Percentiles rank a stretch among this genome's conserved stretches.
Conservation (phyloP, 495 filamentous ascomycete genomes). For the Neurospora sublineolata region DNA sequence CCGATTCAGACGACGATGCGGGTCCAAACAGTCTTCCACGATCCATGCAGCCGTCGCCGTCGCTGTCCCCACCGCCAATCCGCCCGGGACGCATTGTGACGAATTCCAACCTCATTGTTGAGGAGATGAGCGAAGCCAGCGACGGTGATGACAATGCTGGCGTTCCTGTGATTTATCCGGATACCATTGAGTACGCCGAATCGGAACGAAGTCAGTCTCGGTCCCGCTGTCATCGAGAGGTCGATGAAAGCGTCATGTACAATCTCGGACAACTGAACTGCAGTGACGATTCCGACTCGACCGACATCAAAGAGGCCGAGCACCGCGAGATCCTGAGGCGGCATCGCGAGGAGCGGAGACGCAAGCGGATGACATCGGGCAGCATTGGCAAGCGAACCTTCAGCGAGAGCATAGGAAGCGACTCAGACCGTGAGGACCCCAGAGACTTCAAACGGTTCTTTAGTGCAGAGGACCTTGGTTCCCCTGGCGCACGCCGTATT, state of each 20-base stretch:
- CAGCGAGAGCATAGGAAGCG: slow-evolving; percentile 41
- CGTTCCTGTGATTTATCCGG: slow-evolving; percentile 23
- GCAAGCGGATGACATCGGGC: slow-evolving; percentile 38
- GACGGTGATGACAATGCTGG: slow-evolving; percentile 27
- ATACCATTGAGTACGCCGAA: slow-evolving; percentile 33
- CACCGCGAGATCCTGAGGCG: slow-evolving; percentile 21
- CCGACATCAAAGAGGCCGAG: slow-evolving; percentile 30
- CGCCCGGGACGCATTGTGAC: slow-evolving; percentile 20
- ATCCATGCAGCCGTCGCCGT: slow-evolving; percentile 17
- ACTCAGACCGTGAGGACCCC: slow-evolving; percentile 39
- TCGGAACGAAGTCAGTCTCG: slow-evolving; percentile 33
- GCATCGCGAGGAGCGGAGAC: slow-evolving; percentile 28
- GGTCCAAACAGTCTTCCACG: slow-evolving; percentile 19
- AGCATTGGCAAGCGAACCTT: slow-evolving; percentile 44
- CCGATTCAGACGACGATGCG: slow-evolving; percentile 20
- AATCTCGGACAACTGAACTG: slow-evolving; percentile 32
- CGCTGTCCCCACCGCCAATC: slow-evolving; percentile 16
- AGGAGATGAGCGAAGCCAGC: slow-evolving; percentile 34
- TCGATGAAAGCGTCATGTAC: slow-evolving; percentile 28
- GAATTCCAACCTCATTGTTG: slow-evolving; percentile 28
- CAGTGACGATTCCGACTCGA: slow-evolving; percentile 30
- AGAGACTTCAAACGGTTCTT: slow-evolving; percentile 26
- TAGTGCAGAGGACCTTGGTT: slow-evolving; percentile 29
- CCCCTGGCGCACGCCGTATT: slow-evolving; percentile 31
- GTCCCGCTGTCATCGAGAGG: slow-evolving; percentile 13